Base-by-base conservation (phyloP, 1,284 basidiomycete species). In the Bondarzewia mesenterica region DNA sequence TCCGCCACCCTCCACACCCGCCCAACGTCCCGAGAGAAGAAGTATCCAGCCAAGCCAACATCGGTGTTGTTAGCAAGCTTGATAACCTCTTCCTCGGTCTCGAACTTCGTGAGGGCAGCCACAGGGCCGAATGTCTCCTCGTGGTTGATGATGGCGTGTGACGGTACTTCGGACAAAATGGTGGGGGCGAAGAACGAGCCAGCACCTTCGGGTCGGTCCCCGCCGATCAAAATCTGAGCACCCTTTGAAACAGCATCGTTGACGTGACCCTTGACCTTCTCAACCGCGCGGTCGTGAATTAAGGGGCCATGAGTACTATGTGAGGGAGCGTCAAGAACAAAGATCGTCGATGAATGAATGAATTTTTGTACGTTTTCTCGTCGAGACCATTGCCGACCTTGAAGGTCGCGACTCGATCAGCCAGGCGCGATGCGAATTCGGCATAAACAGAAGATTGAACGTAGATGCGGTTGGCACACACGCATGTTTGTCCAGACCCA, bases 1-100 rank as follows among this genome's bases (percentile, higher is more conserved):
- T 97, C 95, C n/a, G 93, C 92, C n/a, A 99, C 93, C 41, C 95
- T 79, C 90, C 92, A 98, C 50, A 93, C 86, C 25, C 94, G 73
- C 6, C 89, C 88, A 2, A 95, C 73, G 64, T 99, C 94, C 51
- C 88, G 72, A 40, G 91, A 92, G 72, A 82, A 97, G 72, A 97
- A 93, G 68, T 95, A 95, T 1, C 89, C 93, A 5, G 94, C 93
- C 16, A 99, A 75, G 0, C 96, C 96, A 41, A 91, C 82, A 21
- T 89, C 79, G 1, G 86, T 76, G 56, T 82, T 70, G 66, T 99
- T 99, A 26, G 95, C 94, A 49, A 88, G 69, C 58, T 77, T 76
- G 50, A 99, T 71, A 3, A 94, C 93, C 63, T 98, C 87, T 44
- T 93, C 90, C 67, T 99, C 96, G 0, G 88, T 89, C 60, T 88